Conservation (phyloP, 1,284 basidiomycete genomes). For the Melampsora larici-populina region DNA sequence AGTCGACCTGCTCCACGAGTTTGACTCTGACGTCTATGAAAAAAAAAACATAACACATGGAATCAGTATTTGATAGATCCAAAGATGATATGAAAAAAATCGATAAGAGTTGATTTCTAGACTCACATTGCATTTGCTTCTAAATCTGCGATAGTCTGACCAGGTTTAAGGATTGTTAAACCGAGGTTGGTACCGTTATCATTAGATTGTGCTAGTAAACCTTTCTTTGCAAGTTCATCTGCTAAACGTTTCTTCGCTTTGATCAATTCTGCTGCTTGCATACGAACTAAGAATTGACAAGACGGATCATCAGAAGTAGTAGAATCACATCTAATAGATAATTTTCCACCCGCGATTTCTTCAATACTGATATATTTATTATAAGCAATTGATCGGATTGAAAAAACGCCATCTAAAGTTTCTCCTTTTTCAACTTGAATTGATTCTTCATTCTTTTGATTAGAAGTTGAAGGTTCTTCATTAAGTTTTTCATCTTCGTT, state of each 20-base stretch:
- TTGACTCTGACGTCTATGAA: conserved; percentile 68
- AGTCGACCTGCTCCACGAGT: conserved; percentile 79
- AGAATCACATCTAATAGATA: conserved; percentile 30
- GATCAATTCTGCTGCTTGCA: conserved; percentile 39
- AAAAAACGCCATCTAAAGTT: conserved; percentile 66
- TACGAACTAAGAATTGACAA: conserved; percentile 34
- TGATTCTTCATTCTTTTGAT: not conserved
- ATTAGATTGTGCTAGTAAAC: conserved; percentile 14
- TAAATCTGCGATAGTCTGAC: conserved; percentile 26
- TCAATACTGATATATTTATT: conserved; percentile 77
- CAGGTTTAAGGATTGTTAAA: conserved; percentile 36
- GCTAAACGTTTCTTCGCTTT: conserved; percentile 30
- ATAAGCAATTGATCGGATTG: conserved; percentile 72
- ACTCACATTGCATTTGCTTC: conserved; percentile 54
- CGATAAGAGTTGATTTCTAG: no score
- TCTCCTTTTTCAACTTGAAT: not conserved
- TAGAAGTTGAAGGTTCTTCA: not conserved
- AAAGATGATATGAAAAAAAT: no score
- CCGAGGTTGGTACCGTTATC: not conserved
- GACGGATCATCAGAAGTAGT: conserved; percentile 9
- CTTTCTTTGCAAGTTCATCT: conserved; percentile 38
- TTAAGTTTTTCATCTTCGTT: not conserved
- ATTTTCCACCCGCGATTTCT: conserved; percentile 71
- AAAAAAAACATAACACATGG: not conserved
- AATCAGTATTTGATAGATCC: no score